Evolutionary conservation across 192 early-diverging fungal genomes (phyloP), one percentile per base, ranked within the genome.

Genomic region (Coemansia biformis): DNA sequence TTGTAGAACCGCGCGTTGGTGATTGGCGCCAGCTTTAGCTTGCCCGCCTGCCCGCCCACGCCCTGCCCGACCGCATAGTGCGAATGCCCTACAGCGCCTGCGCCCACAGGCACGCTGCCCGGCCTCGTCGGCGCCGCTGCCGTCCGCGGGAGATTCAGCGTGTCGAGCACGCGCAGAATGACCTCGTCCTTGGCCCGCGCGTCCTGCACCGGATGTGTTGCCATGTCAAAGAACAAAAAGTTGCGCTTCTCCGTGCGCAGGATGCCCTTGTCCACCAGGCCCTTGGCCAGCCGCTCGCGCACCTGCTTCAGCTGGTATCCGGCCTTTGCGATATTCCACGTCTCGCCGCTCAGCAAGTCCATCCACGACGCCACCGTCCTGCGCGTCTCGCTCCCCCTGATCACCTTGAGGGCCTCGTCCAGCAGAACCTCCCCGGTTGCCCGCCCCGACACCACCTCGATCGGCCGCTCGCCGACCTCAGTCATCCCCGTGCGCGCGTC

Each of bases 241-340:
- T 92, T 96, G 23, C 90, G 78, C 57, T 96, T 95, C 64, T 96
- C 95, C 14, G 95, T 98, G 35, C 93, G 76, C 32, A 98, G 63
- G 23, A 98, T 86, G 14, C 95, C 95, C 66, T 98, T 98, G 67
- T 98, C 95, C n/a, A 98, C 95, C 32, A 98, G 66, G 3, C 93
- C 95, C 68, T 98, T 98, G 23, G 91, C 89, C 35, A 98, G 78
- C 17, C 95, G 78, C 68, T 98, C 95, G 12, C 95, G 83, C 8
- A 98, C 95, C 77, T 98, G 92, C 65, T 96, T 96, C 30, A 98
- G 77, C 76, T 98, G 95, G 64, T 90, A 96, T 26, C 89, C 89
- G 59, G 94, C 91, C 64, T 94, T 96, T 74, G 89, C 81, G 21
- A 98, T 80, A 71, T 96, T 96, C 95, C 95, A 98, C 8, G 95